Percentiles rank a stretch among this genome's conserved stretches.
phyloP scores from a whole-genome alignment of 2,329 filamentous ascomycete species.

The Xylaria polymorpha region DNA sequence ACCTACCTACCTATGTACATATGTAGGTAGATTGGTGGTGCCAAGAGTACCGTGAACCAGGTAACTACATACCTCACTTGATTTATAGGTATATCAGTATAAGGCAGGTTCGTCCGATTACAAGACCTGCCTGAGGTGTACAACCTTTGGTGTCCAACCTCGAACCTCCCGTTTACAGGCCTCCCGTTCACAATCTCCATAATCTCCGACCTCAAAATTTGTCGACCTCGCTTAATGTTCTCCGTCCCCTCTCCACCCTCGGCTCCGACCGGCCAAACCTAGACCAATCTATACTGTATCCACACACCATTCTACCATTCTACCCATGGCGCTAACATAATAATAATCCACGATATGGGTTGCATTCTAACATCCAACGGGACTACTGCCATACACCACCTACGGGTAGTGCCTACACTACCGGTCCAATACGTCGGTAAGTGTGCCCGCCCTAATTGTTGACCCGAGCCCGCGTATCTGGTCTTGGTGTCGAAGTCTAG shows the following conservation, averaged over 20 bases:
- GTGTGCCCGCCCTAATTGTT: slow-evolving; percentile 1
- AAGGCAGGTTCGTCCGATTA: slow-evolving; percentile 9
- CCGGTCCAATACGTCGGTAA: slow-evolving; percentile 6
- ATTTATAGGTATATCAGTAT: neutral
- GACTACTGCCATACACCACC: neutral
- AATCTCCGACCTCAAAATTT: slow-evolving; percentile 32
- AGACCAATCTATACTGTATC: slow-evolving; percentile 14
- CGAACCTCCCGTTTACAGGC: slow-evolving; percentile 20
- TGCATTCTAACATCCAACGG: neutral
- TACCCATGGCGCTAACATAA: slow-evolving; percentile 10
- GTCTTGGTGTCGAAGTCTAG: slow-evolving; percentile 16
- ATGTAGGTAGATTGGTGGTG: neutral
- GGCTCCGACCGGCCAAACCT: slow-evolving; percentile 30
- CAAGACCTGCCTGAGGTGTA: neutral
- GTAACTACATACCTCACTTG: neutral
- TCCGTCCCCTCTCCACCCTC: slow-evolving; percentile 4
- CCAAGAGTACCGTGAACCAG: slow-evolving; percentile 3
- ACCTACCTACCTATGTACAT: neutral
- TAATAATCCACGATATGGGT: neutral
- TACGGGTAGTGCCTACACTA: neutral
- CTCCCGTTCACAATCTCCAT: slow-evolving; percentile 31
- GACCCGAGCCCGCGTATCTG: slow-evolving; percentile 22
- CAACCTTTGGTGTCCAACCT: neutral
- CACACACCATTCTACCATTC: slow-evolving; percentile 10
- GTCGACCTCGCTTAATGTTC: slow-evolving; percentile 16